phyloP scores from a whole-genome alignment of 805 yeast species.

The Metschnikowia cubensis region DNA sequence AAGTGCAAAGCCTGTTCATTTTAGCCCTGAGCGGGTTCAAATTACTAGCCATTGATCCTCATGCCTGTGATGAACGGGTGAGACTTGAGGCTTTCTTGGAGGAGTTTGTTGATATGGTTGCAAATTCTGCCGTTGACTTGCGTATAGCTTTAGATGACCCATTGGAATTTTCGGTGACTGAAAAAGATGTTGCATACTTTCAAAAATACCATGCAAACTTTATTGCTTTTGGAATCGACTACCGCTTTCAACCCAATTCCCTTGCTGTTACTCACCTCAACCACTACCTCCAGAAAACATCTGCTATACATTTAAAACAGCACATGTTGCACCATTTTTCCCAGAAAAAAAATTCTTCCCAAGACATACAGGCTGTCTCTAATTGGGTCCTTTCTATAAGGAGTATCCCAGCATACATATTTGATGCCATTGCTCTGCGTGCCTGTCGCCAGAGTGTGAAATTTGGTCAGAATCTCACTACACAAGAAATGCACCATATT shows the following conservation, averaged over 20 bases:
- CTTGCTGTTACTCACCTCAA: constrained; percentile 45
- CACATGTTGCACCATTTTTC: neutral
- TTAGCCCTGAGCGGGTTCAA: constrained; percentile 26
- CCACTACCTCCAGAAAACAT: constrained; percentile 21
- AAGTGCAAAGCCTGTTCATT: constrained; percentile 63
- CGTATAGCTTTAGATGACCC: constrained; percentile 11
- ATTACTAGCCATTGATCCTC: constrained; percentile 64
- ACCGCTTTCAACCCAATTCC: constrained; percentile 1
- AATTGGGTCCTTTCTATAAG: constrained; percentile 21
- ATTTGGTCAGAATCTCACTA: constrained; percentile 58
- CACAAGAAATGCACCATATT: constrained; percentile 42
- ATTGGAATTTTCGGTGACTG: constrained; percentile 17
- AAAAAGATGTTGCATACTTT: constrained; percentile 30
- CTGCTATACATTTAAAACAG: neutral
- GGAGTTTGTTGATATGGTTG: constrained; percentile 29
- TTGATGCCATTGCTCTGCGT: constrained; percentile 50
- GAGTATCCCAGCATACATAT: constrained; percentile 47
- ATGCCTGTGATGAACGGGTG: constrained; percentile 79
- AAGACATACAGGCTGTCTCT: neutral
- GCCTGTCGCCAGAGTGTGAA: constrained; percentile 69
- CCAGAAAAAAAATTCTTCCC: neutral
- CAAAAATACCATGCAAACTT: constrained; percentile 25
- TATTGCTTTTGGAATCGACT: constrained; percentile 44
- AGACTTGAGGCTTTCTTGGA: constrained; percentile 50
- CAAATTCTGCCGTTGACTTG: constrained; percentile 16